Conservation (phyloP, 345 rosid genomes). For the Eucalyptus tenuipes region DNA sequence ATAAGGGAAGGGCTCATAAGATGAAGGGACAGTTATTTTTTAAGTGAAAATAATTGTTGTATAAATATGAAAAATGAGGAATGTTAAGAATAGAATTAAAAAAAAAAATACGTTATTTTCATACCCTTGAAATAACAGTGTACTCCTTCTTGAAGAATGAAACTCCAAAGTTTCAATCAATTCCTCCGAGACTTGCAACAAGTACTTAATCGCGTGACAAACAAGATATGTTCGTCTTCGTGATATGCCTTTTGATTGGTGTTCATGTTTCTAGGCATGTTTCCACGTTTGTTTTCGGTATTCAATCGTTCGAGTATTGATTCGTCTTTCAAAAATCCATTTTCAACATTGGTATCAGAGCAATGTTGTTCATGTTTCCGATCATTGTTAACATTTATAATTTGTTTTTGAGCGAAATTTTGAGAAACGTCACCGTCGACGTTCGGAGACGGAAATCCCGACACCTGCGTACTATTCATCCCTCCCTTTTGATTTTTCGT, state of each 20-base stretch:
- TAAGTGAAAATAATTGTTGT: too few relatives aligned
- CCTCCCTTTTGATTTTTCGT: rapidly evolving
- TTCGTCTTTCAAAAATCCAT: too few relatives aligned
- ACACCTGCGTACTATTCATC: rapidly evolving
- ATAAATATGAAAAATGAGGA: too few relatives aligned
- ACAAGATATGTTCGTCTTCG: rapidly evolving
- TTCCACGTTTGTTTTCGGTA: rapidly evolving
- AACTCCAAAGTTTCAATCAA: too few relatives aligned
- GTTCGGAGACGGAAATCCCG: rapidly evolving
- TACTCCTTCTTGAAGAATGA: too few relatives aligned
- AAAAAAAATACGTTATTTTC: too few relatives aligned
- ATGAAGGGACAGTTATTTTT: rapidly evolving
- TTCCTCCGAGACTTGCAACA: rapidly evolving
- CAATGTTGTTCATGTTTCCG: rapidly evolving
- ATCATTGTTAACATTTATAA: too few relatives aligned
- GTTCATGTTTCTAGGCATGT: too few relatives aligned
- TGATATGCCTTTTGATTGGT: too few relatives aligned
- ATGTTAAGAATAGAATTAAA: too few relatives aligned
- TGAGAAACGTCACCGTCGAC: rapidly evolving
- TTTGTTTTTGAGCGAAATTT: rapidly evolving
- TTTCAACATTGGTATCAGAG: too few relatives aligned
- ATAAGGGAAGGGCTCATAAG: too few relatives aligned
- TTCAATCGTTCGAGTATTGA: rapidly evolving
- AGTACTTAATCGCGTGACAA: rapidly evolving
- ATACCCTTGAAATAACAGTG: rapidly evolving